Evolutionary conservation across 2,329 filamentous ascomycete genomes (phyloP), one percentile per base, ranked within the genome.

Genomic region (Madurella fahalii): DNA sequence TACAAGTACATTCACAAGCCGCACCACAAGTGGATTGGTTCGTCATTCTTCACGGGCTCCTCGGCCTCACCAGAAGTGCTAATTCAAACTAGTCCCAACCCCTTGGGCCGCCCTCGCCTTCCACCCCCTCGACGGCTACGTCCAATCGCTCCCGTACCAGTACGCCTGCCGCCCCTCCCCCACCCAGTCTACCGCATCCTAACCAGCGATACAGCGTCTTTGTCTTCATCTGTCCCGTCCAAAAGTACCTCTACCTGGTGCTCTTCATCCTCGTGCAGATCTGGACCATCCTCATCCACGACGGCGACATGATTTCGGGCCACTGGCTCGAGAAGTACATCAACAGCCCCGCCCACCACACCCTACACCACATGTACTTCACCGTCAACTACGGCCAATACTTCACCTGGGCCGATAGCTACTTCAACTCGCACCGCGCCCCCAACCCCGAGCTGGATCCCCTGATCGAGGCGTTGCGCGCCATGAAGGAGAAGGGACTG

Each of bases 361-460:
- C 74, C 4, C 67, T 77, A 32, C 74, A 77, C 63, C 74, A 77
- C 67, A 73, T 77, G 64, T 77, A 75, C 67, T 77, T 77, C 63
- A 77, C 71, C 56, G 71, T 72, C 71, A 77, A 77, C 66, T 77
- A 77, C 64, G 74, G 74, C 55, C 74, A 77, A 64, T 77, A 76
- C 64, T 76, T 76, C 58, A 76, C 74, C 57, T 76, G 72, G 73
- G 72, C 72, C 60, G 74, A 76, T 61, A 69, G 49, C 64, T 75
- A 71, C 62, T 76, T 73, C 58, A 68, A 69, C 61, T 76, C 74
- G 12, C 74, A 76, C 65, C 64, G 71, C 44, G 65, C 70, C n/a
- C 74, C 74, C n/a, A 64, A 67, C 43, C 73, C 73, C 4, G 67
- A 70, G 50, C 66, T 76, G 9, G 74, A 76, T 42, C 74, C 74